phyloP scores from a whole-genome alignment of 1,284 basidiomycete species.

The Sphagnurus paluster region DNA sequence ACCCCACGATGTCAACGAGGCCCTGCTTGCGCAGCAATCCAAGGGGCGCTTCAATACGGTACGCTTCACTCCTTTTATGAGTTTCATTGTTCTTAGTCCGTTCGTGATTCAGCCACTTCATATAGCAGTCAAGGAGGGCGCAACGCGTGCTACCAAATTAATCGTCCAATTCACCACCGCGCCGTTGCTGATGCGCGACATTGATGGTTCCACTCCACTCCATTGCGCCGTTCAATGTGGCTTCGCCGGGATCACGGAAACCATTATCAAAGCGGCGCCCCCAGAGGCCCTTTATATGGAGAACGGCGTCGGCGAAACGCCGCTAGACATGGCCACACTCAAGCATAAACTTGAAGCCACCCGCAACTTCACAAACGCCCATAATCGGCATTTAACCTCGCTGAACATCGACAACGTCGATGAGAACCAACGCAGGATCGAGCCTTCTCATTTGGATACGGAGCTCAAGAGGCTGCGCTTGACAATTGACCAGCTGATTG shows the following conservation, averaged over 20 bases:
- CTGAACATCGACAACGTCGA: neutral
- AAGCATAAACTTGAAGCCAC: constrained; percentile 22
- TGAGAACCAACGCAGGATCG: constrained; percentile 18
- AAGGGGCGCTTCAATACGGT: constrained; percentile 47
- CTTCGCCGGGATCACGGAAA: constrained; percentile 32
- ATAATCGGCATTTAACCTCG: neutral
- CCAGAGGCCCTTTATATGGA: constrained; percentile 43
- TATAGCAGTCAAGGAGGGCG: constrained; percentile 39
- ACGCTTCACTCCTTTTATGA: constrained; percentile 16
- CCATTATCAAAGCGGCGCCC: constrained; percentile 38
- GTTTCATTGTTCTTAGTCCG: neutral
- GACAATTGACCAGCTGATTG: constrained; percentile 33
- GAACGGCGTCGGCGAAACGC: constrained; percentile 55
- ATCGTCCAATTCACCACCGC: constrained; percentile 37
- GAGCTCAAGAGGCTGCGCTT: constrained; percentile 34
- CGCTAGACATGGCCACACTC: constrained; percentile 42
- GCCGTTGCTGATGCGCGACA: constrained; percentile 37
- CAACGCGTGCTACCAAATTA: constrained; percentile 29
- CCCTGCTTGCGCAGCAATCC: constrained; percentile 45
- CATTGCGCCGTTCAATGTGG: constrained; percentile 42
- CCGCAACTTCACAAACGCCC: constrained; percentile 13
- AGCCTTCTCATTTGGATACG: constrained; percentile 24
- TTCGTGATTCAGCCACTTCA: constrained; percentile 45
- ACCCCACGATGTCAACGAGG: constrained; percentile 43
- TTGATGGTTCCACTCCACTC: constrained; percentile 45